Percentiles rank a stretch among this genome's conserved stretches.
These are phyloP conservation scores for Leishmania martiniquensis DNA, from an alignment of 208 protist genomes.

Conservation along the genomic window DNA sequence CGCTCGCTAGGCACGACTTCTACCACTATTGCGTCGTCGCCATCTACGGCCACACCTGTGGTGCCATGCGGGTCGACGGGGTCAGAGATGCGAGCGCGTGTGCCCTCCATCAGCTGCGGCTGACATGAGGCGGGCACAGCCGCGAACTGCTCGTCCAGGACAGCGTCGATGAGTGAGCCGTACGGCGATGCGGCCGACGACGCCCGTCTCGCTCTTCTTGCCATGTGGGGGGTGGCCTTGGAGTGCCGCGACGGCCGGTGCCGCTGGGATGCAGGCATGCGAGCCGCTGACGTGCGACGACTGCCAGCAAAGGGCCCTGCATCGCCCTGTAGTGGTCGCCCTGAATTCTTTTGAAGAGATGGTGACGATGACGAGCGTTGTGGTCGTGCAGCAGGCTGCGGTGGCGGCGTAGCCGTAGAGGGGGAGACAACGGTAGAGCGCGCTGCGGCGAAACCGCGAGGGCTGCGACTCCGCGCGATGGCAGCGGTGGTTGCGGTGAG, in stretches of 20 bases:
- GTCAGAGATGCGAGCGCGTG: neutral
- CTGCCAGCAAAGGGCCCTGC: neutral
- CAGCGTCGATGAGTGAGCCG: slow-evolving; percentile 9
- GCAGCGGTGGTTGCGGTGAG: slow-evolving; percentile 2
- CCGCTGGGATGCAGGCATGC: neutral
- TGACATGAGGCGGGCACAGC: neutral
- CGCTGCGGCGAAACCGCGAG: neutral
- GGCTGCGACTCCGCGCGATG: neutral
- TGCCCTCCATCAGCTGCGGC: neutral
- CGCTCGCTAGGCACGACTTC: neutral
- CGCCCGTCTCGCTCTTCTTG: neutral
- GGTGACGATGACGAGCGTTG: neutral
- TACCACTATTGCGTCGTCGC: neutral
- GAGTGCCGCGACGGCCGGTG: neutral
- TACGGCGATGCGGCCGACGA: slow-evolving; percentile 3
- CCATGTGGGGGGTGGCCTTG: neutral
- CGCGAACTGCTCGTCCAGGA: slow-evolving; percentile 8
- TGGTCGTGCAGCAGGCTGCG: neutral
- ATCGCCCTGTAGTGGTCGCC: neutral
- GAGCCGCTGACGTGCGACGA: neutral
- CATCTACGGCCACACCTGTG: neutral
- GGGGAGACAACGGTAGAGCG: neutral
- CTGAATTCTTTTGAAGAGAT: neutral
- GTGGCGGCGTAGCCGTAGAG: neutral
- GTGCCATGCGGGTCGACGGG: too few relatives aligned